Conservation (phyloP, 2,329 filamentous ascomycete species). For the Cladosporium sp. region DNA sequence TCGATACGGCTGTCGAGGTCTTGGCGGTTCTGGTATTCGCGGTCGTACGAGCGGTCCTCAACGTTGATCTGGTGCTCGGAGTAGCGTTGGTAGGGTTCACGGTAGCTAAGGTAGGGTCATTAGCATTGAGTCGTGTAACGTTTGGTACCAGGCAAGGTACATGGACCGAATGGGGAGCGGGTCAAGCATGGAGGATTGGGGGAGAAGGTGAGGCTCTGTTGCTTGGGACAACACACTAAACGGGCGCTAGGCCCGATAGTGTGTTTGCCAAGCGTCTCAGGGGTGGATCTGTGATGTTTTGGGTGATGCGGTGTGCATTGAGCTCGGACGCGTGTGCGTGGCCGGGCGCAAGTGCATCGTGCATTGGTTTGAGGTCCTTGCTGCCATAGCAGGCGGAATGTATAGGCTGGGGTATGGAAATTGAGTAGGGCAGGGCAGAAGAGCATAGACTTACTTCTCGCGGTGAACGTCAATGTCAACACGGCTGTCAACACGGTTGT, state of each 20-base stretch:
- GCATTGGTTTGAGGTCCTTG: neutral
- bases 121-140: slow-evolving; percentile 19
- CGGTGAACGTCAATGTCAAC: slow-evolving; percentile 49
- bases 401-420: slow-evolving; percentile 12
- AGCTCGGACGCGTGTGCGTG: slow-evolving; percentile 13
- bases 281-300: slow-evolving; percentile 17
- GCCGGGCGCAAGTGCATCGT: neutral
- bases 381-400: neutral
- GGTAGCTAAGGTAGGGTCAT: slow-evolving; percentile 44
- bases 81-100: slow-evolving; percentile 52
- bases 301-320: slow-evolving; percentile 10
- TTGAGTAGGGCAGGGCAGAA: slow-evolving; percentile 17
- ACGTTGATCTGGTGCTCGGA: slow-evolving; percentile 63
- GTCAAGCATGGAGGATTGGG: slow-evolving; percentile 13
- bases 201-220: slow-evolving; percentile 23
- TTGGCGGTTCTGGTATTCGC: slow-evolving; percentile 44
- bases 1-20: slow-evolving; percentile 56
- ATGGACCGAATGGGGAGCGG: slow-evolving; percentile 20
- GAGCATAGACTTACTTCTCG: slow-evolving; percentile 43
- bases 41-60: slow-evolving; percentile 48
- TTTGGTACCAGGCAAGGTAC: slow-evolving; percentile 12
- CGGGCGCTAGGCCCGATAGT: slow-evolving; percentile 25
- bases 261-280: slow-evolving; percentile 29
- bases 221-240: slow-evolving; percentile 30
- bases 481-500: slow-evolving; percentile 25